A percentile compares a stretch with the other conserved stretches of the same genome.
Evolutionary conservation across 495 filamentous ascomycete species (phyloP).

Genomic region (Neurospora sp.): DNA sequence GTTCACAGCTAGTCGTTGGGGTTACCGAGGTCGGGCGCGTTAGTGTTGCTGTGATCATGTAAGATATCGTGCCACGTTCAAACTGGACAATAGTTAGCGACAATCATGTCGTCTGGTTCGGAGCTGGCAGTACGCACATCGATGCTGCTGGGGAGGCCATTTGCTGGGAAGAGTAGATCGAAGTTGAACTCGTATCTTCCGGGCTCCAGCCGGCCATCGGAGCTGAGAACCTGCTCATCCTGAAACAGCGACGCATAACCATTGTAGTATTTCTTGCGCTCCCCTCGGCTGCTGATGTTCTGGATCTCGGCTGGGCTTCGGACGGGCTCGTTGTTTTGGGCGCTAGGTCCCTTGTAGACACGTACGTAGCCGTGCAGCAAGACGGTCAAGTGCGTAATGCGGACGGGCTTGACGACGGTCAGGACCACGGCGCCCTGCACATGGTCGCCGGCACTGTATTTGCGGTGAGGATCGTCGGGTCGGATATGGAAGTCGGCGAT

Average conservation of each 20-base stretch:
- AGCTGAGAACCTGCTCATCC: constrained; percentile 83
- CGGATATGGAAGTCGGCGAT: constrained; percentile 74
- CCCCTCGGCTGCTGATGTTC: constrained; percentile 35
- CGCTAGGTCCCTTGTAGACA: constrained; percentile 68
- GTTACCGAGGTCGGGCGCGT: constrained; percentile 84
- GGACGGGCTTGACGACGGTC: constrained; percentile 67
- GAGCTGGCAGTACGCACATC: constrained; percentile 52
- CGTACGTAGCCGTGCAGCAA: constrained; percentile 81
- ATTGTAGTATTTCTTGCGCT: constrained; percentile 67
- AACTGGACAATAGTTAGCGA: constrained; percentile 50
- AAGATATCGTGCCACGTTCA: constrained; percentile 86
- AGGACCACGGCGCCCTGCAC: constrained; percentile 68
- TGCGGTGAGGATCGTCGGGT: constrained; percentile 78
- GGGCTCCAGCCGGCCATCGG: constrained; percentile 75
- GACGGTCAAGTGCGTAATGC: constrained; percentile 85
- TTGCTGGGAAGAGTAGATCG: constrained; percentile 67
- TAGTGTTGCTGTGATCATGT: constrained; percentile 78
- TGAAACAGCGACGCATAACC: constrained; percentile 80
- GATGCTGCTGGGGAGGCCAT: constrained; percentile 81
- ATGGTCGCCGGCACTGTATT: constrained; percentile 59
- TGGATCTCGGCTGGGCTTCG: constrained; percentile 32
- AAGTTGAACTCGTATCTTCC: constrained; percentile 91
- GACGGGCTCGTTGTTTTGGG: constrained; percentile 47
- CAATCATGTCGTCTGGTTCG: neutral
- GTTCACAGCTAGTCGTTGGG: constrained; percentile 65